Evolutionary conservation across 768 basidiomycete genomes (phyloP).

Genomic region (Tricholoma furcatifolium): DNA sequence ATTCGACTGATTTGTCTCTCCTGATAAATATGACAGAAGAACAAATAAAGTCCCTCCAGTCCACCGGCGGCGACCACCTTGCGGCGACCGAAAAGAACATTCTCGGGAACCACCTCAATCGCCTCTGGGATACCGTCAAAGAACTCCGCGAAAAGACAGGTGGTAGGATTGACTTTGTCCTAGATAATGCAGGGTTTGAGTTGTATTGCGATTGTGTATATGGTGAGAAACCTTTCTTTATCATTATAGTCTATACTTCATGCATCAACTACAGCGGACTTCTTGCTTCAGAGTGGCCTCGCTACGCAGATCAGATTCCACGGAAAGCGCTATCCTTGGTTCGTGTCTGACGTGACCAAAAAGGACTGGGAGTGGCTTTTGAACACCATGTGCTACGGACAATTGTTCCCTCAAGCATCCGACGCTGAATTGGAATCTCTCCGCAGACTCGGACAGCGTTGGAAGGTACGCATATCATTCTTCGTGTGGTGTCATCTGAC

Average conservation of each 20-base stretch:
- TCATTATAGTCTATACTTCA: slow-evolving; percentile 3
- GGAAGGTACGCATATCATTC: slow-evolving; percentile 63
- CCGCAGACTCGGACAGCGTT: slow-evolving; percentile 74
- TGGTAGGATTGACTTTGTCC: slow-evolving; percentile 76
- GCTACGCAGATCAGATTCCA: slow-evolving; percentile 89
- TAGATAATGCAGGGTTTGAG: slow-evolving; percentile 90
- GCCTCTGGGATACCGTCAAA: slow-evolving; percentile 75
- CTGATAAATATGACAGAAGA: slow-evolving; percentile 98
- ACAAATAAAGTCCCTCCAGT: slow-evolving; percentile 94
- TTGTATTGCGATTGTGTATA: slow-evolving; percentile 87
- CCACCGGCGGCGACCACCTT: slow-evolving; percentile 92
- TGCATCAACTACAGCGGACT: slow-evolving; percentile 62
- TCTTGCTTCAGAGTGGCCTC: slow-evolving; percentile 86
- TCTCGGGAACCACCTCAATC: slow-evolving; percentile 76
- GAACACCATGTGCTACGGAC: slow-evolving; percentile 87
- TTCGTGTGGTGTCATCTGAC: neutral
- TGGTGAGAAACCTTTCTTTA: slow-evolving; percentile 42
- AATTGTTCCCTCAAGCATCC: slow-evolving; percentile 82
- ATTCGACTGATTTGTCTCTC: slow-evolving; percentile 92
- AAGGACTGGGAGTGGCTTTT: slow-evolving; percentile 94
- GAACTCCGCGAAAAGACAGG: slow-evolving; percentile 67
- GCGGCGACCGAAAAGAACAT: slow-evolving; percentile 97
- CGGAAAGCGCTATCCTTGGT: slow-evolving; percentile 95
- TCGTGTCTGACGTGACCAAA: slow-evolving; percentile 88
- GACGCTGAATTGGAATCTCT: slow-evolving; percentile 83